Conservation (phyloP, 352 stramenopile genomes). For the Globisporangium sylvaticum region DNA sequence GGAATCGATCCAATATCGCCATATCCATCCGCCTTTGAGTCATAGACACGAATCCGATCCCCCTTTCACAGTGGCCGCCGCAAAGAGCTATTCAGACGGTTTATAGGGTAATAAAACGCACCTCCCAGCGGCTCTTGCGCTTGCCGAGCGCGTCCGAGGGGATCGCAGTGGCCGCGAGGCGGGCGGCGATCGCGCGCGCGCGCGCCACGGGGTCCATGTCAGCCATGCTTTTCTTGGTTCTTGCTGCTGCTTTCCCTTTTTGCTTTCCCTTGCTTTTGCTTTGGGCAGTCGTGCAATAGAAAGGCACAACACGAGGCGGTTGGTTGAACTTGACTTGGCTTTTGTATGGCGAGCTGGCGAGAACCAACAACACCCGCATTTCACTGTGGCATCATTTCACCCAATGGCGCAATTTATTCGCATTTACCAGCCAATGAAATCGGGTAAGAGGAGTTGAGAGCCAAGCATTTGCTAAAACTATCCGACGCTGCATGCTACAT, state of each 20-base stretch:
- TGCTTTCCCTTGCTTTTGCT: background rate
- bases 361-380: background rate
- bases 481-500: too few species aligned
- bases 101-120: conserved; percentile 23
- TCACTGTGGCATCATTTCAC: background rate
- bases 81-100: conserved; percentile 8
- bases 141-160: conserved; percentile 72
- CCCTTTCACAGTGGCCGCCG: background rate
- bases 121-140: conserved; percentile 83
- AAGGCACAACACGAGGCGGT: background rate
- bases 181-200: conserved; percentile 78
- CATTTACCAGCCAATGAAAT: background rate
- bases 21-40: background rate
- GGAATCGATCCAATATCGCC: conserved; percentile 3
- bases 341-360: background rate
- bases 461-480: too few species aligned
- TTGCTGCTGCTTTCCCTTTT: too few species aligned
- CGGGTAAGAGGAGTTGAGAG: background rate
- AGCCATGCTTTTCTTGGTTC: conserved; percentile 22
- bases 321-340: background rate
- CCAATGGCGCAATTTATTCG: background rate
- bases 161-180: conserved; percentile 67
- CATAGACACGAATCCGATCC: background rate
- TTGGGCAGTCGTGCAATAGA: background rate
- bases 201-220: conserved; percentile 74